Conservation (phyloP, 768 basidiomycete genomes). For the Suillus americanus region DNA sequence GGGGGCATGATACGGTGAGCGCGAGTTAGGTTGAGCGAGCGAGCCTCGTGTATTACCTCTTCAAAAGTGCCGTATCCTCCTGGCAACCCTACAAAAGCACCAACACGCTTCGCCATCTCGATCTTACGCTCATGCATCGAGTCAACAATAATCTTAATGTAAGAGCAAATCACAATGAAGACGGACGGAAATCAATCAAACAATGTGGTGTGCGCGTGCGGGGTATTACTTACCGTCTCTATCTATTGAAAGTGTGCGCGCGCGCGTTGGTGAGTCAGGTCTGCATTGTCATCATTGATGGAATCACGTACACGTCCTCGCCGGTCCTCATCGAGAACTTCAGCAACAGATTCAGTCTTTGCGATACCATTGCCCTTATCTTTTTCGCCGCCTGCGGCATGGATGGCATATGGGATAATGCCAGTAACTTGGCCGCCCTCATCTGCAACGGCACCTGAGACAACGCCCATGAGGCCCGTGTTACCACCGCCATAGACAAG, state of each 20-base stretch:
- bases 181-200: neutral
- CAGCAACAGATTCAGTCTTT: conserved; percentile 17
- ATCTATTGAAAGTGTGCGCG: conserved; percentile 16
- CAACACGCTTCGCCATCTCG: conserved; percentile 81
- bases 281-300: conserved; percentile 4
- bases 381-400: conserved; percentile 60
- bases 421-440: conserved; percentile 75
- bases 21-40: neutral
- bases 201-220: conserved; percentile 9
- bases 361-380: conserved; percentile 40
- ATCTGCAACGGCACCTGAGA: conserved; percentile 64
- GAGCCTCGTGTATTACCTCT: conserved; percentile 48
- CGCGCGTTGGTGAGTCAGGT: conserved; percentile 13
- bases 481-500: conserved; percentile 89
- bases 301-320: conserved; percentile 34
- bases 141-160: conserved; percentile 62
- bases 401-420: conserved; percentile 77
- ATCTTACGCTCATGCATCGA: conserved; percentile 91
- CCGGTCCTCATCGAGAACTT: conserved; percentile 29
- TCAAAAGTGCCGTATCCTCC: conserved; percentile 97
- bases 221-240: conserved; percentile 29
- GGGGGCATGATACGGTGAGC: conserved; percentile 5
- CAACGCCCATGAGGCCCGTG: conserved; percentile 83
- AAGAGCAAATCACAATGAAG: neutral
- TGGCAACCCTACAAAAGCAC: conserved; percentile 85